These are phyloP conservation scores for Metschnikowia cerradonensis DNA, from an alignment of 805 yeast genomes.

Conservation along the genomic window DNA sequence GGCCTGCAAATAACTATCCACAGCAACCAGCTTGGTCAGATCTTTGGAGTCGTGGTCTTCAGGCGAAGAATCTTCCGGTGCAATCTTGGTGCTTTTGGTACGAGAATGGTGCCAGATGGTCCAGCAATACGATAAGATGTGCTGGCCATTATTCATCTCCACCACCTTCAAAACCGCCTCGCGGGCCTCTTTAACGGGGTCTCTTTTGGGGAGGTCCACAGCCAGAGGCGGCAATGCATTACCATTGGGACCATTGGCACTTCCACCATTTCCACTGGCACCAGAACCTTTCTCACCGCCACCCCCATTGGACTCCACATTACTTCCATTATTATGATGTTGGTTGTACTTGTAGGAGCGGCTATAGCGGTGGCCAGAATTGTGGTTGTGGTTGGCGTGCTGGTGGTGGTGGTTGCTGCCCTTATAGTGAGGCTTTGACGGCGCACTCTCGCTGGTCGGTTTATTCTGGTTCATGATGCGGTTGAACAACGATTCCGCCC, in stretches of 20 bases:
- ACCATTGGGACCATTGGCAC: neutral
- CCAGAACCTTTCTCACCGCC: no score
- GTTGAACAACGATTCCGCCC: constrained; percentile 45
- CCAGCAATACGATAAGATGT: constrained; percentile 46
- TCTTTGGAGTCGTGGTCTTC: constrained; percentile 13
- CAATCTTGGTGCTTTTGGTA: constrained; percentile 19
- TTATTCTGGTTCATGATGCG: constrained; percentile 41
- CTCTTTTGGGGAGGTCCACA: constrained; percentile 30
- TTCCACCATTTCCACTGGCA: neutral
- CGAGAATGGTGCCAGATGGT: constrained; percentile 47
- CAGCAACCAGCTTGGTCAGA: constrained; percentile 25
- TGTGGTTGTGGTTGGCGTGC: constrained; percentile 3
- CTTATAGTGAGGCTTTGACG: constrained; percentile 6
- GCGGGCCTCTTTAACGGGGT: constrained; percentile 32
- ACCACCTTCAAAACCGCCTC: constrained; percentile 21
- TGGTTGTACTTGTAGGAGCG: constrained; percentile 7
- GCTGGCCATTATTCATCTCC: constrained; percentile 23
- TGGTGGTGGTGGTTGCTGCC: constrained; percentile 1
- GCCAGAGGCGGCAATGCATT: constrained; percentile 3
- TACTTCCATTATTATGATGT: constrained; percentile 1
- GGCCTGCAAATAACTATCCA: constrained; percentile 44
- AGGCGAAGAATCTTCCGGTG: constrained; percentile 12
- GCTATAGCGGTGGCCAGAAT: constrained; percentile 8
- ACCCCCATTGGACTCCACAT: no score
- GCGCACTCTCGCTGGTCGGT: constrained; percentile 6